These are phyloP conservation scores for Chenopodium album DNA, from an alignment of 148 eudicot species.

Conservation along the genomic window DNA sequence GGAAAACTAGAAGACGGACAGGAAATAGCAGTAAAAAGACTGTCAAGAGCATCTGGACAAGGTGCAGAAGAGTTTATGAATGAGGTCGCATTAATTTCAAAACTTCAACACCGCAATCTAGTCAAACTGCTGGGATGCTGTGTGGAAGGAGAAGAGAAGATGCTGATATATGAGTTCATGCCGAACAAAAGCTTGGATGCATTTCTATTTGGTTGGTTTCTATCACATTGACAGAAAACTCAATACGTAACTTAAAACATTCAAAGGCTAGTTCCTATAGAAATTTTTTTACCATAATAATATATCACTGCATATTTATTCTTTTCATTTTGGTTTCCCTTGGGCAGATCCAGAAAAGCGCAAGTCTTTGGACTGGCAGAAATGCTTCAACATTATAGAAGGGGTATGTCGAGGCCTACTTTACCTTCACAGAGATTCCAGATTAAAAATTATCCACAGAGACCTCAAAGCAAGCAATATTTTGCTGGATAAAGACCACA, in stretches of 20 bases:
- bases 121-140: constrained; percentile 48
- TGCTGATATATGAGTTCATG: constrained; percentile 46
- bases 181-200: constrained; percentile 47
- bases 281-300: too few relatives aligned
- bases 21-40: constrained; percentile 48
- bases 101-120: constrained; percentile 49
- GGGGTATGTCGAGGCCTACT: constrained; percentile 46
- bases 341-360: constrained; percentile 27
- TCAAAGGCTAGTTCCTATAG: too few relatives aligned
- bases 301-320: too few relatives aligned
- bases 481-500: constrained; percentile 34
- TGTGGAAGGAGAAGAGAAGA: constrained; percentile 38
- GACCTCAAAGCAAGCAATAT: constrained; percentile 48
- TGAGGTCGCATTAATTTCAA: constrained; percentile 44
- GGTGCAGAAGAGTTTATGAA: constrained; percentile 44
- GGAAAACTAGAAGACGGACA: constrained; percentile 37
- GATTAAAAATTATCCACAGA: constrained; percentile 45
- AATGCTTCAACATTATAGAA: constrained; percentile 30
- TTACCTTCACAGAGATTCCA: constrained; percentile 49
- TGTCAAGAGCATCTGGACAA: constrained; percentile 40
- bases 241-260: too few relatives aligned
- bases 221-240: too few relatives aligned
- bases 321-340: background rate
- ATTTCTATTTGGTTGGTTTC: constrained; percentile 33
- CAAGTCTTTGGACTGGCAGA: constrained; percentile 41